phyloP scores from a whole-genome alignment of 306 rosid genomes.

The Quercus dentata region DNA sequence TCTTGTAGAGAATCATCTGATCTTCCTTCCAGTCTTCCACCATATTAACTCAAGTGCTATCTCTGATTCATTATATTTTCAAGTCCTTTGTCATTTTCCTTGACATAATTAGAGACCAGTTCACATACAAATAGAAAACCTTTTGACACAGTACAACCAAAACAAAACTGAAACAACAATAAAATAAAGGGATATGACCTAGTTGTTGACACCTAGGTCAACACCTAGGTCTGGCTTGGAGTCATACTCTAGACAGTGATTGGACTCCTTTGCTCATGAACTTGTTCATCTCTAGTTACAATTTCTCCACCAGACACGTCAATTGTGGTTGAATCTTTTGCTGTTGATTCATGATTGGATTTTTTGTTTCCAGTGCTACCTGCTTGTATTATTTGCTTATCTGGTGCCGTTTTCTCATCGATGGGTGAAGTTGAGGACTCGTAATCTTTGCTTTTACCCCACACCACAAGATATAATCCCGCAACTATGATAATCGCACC shows the following conservation, averaged over 20 bases:
- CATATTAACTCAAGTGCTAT: not conserved
- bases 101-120: not conserved
- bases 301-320: slow-evolving; percentile 18
- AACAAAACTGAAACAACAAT: too few species aligned
- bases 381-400: slow-evolving; percentile 14
- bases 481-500: slow-evolving; percentile 65
- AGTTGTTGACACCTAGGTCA: too few species aligned
- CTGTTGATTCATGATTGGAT: slow-evolving; percentile 19
- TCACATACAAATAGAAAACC: slow-evolving; percentile 7
- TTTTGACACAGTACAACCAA: not conserved
- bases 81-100: slow-evolving; percentile 9
- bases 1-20: not conserved
- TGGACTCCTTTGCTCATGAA: not conserved
- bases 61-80: not conserved
- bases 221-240: too few species aligned
- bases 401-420: slow-evolving; percentile 26
- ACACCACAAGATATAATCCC: slow-evolving; percentile 71
- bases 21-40: not conserved
- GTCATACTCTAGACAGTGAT: not conserved
- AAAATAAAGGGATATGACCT: too few species aligned
- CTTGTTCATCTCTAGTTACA: slow-evolving; percentile 20
- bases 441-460: slow-evolving; percentile 87
- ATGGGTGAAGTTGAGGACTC: slow-evolving; percentile 9
- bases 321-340: not conserved
- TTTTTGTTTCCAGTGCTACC: slow-evolving; percentile 25